Percentiles rank a stretch among this genome's conserved stretches.
phyloP scores from a whole-genome alignment of 306 rosid species.

The Inga oerstediana region DNA sequence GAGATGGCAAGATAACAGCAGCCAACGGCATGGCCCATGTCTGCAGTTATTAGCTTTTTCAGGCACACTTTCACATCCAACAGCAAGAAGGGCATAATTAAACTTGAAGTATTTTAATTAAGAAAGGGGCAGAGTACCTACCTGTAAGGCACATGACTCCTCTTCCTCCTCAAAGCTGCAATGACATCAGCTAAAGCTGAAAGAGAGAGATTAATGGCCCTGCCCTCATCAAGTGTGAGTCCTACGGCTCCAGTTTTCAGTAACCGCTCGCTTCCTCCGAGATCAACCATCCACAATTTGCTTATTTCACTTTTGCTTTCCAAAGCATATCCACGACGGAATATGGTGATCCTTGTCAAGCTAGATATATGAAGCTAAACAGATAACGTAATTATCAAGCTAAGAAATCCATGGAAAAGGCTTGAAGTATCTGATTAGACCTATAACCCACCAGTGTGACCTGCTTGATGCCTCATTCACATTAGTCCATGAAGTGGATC shows the following conservation, averaged over 20 bases:
- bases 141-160: slow-evolving; percentile 94
- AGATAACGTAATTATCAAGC: slow-evolving; percentile 87
- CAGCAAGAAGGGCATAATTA: slow-evolving; percentile 19
- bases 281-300: slow-evolving; percentile 98
- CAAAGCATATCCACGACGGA: slow-evolving; percentile 58
- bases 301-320: slow-evolving; percentile 64
- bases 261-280: slow-evolving; percentile 93
- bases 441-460: slow-evolving; percentile 93
- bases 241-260: slow-evolving; percentile 95
- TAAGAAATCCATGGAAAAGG: slow-evolving; percentile 57
- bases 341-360: slow-evolving; percentile 90
- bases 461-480: slow-evolving; percentile 96
- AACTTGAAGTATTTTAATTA: slow-evolving; percentile 11
- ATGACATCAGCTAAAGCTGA: slow-evolving; percentile 95
- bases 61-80: slow-evolving; percentile 15
- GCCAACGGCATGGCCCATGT: slow-evolving; percentile 11
- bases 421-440: slow-evolving; percentile 42
- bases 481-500: slow-evolving; percentile 93
- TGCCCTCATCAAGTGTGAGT: slow-evolving; percentile 86
- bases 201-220: slow-evolving; percentile 97
- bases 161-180: slow-evolving; percentile 89
- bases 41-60: slow-evolving; percentile 25
- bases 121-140: slow-evolving; percentile 38
- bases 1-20: slow-evolving; percentile 18
- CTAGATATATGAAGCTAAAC: slow-evolving; percentile 97